phyloP scores from a whole-genome alignment of 2,329 filamentous ascomycete genomes.

The Cladosporium sp. region DNA sequence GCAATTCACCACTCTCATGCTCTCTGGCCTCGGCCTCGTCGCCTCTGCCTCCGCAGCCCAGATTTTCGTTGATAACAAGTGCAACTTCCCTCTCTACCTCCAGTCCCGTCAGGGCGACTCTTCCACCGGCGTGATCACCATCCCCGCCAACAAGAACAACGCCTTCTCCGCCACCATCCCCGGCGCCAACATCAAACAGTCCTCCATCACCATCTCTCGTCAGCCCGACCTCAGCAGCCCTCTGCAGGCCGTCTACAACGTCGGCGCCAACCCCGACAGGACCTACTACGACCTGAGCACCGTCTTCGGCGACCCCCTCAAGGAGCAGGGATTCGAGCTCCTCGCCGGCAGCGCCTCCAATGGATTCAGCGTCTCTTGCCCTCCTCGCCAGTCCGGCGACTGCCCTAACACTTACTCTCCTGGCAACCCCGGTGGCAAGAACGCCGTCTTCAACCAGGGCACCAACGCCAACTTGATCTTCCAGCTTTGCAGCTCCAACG shows the following conservation, averaged over 20 bases:
- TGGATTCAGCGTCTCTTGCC: conserved; percentile 12
- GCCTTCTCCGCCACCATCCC: conserved; percentile 14
- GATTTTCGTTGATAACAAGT: conserved; percentile 18
- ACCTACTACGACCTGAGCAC: conserved; percentile 19
- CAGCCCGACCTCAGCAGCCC: conserved; percentile 18
- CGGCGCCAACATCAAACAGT: conserved; percentile 15
- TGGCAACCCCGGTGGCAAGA: conserved; percentile 16
- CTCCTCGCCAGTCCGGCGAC: conserved; percentile 9
- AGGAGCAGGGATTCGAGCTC: conserved; percentile 14
- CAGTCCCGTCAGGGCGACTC: conserved; percentile 14
- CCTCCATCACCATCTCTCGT: conserved; percentile 10
- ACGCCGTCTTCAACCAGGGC: conserved; percentile 19
- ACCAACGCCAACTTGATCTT: conserved; percentile 17
- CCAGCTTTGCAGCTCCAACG: conserved; percentile 18
- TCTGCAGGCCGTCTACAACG: conserved; percentile 18
- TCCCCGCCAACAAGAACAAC: conserved; percentile 15
- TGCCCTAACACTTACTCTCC: conserved; percentile 19
- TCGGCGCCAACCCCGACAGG: conserved; percentile 17
- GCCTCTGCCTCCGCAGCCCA: conserved; percentile 14
- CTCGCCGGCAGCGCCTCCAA: conserved; percentile 12
- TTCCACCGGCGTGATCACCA: conserved; percentile 8
- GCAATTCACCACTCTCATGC: conserved; percentile 13
- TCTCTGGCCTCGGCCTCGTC: conserved; percentile 16
- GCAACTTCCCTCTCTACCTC: conserved; percentile 17
- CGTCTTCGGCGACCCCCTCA: conserved; percentile 18